Evolutionary conservation across 2,329 filamentous ascomycete genomes (phyloP).

Genomic region (Magnaporthiopsis poae): DNA sequence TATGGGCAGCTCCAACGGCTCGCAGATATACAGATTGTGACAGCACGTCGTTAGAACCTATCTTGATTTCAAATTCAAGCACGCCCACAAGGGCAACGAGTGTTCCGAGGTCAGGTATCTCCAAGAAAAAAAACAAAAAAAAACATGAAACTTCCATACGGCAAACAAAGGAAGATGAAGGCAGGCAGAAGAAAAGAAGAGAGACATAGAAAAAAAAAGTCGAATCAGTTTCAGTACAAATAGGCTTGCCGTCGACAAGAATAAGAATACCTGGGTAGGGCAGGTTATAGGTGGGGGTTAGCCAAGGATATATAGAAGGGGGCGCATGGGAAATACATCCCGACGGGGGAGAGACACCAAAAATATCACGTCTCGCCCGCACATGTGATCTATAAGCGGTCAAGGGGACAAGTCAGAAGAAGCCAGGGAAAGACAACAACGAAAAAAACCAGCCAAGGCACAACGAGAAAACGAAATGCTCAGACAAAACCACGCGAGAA

Average conservation of each 20-base stretch:
- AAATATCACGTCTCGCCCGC: background rate
- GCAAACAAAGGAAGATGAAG: slow-evolving; percentile 4
- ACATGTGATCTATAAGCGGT: background rate
- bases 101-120: slow-evolving; percentile 4
- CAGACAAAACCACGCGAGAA: background rate
- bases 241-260: background rate
- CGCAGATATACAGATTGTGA: background rate
- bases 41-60: background rate
- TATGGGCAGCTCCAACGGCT: no score
- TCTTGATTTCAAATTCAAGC: background rate
- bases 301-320: background rate
- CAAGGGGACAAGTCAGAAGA: background rate
- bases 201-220: slow-evolving; percentile 2
- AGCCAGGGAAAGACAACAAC: background rate
- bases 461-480: background rate
- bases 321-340: background rate
- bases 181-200: slow-evolving; percentile 8
- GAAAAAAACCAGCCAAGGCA: background rate
- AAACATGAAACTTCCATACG: background rate
- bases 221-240: background rate
- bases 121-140: background rate
- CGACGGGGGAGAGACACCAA: background rate
- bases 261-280: background rate
- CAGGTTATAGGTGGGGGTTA: background rate
- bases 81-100: background rate